Conservation (phyloP, 2,329 filamentous ascomycete genomes). For the Cladosporium sp. region DNA sequence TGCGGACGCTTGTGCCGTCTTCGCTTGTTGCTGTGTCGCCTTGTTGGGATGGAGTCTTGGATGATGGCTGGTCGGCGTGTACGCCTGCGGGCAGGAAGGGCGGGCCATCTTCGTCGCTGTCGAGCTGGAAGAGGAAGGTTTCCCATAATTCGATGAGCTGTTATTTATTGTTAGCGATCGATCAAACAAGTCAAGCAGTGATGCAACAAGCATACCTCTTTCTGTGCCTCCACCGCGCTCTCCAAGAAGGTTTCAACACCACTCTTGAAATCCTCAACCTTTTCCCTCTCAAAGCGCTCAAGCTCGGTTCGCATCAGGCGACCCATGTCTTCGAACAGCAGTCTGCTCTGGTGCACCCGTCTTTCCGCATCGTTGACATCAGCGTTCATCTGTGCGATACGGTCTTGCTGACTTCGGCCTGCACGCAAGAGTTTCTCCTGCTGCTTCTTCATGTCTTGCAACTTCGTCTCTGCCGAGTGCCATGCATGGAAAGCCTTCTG, state of each 20-base stretch:
- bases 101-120: conserved; percentile 80
- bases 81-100: conserved; percentile 35
- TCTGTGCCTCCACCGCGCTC: conserved; percentile 95
- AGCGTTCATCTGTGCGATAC: conserved; percentile 85
- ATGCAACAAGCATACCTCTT: conserved; percentile 67
- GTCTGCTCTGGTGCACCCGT: conserved; percentile 82
- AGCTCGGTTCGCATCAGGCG: conserved; percentile 86
- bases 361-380: conserved; percentile 95
- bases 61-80: conserved; percentile 23
- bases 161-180: conserved; percentile 25
- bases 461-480: conserved; percentile 85
- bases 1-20: not conserved
- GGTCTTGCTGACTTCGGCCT: conserved; percentile 93
- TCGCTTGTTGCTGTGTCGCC: not conserved
- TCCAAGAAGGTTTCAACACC: conserved; percentile 97
- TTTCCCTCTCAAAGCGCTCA: conserved; percentile 92
- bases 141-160: conserved; percentile 90
- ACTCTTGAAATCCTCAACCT: conserved; percentile 98
- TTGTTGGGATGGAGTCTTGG: not conserved
- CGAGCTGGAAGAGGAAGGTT: conserved; percentile 93
- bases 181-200: not conserved
- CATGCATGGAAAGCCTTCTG: conserved; percentile 96
- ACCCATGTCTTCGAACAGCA: conserved; percentile 97
- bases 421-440: conserved; percentile 96
- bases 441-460: conserved; percentile 82